Evolutionary conservation across 2,329 filamentous ascomycete genomes (phyloP).

Genomic region (Fragosphaeria purpurea): DNA sequence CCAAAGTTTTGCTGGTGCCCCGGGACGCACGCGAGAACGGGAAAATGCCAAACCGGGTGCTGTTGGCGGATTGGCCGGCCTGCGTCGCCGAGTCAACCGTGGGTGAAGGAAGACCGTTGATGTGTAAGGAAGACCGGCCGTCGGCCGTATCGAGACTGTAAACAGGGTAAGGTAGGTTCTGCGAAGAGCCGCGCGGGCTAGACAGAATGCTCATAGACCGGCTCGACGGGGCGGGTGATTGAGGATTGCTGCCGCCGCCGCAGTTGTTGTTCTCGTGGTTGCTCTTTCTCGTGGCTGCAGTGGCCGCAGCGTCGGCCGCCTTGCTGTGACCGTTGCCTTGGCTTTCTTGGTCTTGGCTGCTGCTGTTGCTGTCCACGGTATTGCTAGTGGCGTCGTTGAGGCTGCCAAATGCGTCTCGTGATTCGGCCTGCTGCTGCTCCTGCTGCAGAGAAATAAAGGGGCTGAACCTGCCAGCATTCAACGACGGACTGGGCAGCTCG

Average conservation of each 20-base stretch:
- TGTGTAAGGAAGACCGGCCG: conserved; percentile 26
- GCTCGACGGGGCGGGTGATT: conserved; percentile 52
- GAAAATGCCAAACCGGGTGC: conserved; percentile 42
- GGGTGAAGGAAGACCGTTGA: conserved; percentile 31
- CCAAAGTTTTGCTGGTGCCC: conserved; percentile 45
- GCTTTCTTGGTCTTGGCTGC: conserved; percentile 6
- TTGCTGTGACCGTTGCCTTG: conserved; percentile 1
- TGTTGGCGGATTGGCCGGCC: conserved; percentile 16
- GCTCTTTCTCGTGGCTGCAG: background rate
- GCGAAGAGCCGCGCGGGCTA: conserved; percentile 51
- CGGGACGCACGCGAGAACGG: conserved; percentile 47
- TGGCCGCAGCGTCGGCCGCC: background rate
- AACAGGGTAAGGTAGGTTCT: conserved; percentile 45
- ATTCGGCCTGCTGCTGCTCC: conserved; percentile 12
- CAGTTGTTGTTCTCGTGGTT: background rate
- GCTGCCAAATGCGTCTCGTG: conserved; percentile 18
- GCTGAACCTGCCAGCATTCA: conserved; percentile 21
- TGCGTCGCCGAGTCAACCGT: conserved; percentile 14
- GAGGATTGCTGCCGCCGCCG: conserved; percentile 31
- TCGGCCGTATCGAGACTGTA: conserved; percentile 37
- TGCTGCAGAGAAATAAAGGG: conserved; percentile 24
- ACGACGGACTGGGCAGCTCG: conserved; percentile 37
- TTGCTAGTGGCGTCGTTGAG: conserved; percentile 1
- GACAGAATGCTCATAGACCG: conserved; percentile 47
- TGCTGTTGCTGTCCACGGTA: background rate